Evolutionary conservation across 1,284 basidiomycete genomes (phyloP).

Genomic region (Trichosporon sp.): DNA sequence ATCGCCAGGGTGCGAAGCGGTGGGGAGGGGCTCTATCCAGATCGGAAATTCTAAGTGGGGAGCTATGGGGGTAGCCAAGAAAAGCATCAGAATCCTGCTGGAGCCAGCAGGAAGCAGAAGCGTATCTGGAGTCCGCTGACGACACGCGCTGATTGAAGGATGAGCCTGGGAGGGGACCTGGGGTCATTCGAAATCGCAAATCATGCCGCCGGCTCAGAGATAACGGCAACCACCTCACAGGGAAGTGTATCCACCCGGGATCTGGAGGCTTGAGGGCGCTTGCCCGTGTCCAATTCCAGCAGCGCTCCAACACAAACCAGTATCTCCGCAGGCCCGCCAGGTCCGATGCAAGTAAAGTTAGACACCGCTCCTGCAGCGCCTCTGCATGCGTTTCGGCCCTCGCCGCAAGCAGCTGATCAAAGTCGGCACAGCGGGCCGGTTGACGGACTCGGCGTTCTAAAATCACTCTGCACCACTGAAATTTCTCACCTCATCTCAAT

Average conservation of each 20-base stretch:
- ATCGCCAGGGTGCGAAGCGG: not conserved
- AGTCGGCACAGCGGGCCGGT: no score
- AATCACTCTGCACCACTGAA: no score
- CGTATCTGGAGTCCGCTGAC: not conserved
- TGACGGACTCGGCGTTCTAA: no score
- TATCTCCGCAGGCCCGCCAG: not conserved
- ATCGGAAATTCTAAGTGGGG: conserved; percentile 10
- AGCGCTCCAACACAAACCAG: not conserved
- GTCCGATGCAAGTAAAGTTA: not conserved
- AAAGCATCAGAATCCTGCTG: not conserved
- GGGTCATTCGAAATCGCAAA: not conserved
- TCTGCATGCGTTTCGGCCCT: no score
- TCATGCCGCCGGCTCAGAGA: conserved; percentile 6
- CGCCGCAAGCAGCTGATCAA: no score
- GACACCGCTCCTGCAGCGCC: no score
- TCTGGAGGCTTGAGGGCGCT: no score
- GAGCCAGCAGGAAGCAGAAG: not conserved
- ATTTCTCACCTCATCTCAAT: no score
- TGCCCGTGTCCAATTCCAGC: no score
- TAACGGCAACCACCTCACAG: not conserved
- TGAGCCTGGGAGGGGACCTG: not conserved
- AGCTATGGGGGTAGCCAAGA: not conserved
- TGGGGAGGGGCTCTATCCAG: not conserved
- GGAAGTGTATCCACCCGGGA: not conserved
- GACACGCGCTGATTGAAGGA: not conserved